These are phyloP conservation scores for Lodderomyces orthopsilosis DNA, from an alignment of 1,139 yeast species.

Conservation along the genomic window DNA sequence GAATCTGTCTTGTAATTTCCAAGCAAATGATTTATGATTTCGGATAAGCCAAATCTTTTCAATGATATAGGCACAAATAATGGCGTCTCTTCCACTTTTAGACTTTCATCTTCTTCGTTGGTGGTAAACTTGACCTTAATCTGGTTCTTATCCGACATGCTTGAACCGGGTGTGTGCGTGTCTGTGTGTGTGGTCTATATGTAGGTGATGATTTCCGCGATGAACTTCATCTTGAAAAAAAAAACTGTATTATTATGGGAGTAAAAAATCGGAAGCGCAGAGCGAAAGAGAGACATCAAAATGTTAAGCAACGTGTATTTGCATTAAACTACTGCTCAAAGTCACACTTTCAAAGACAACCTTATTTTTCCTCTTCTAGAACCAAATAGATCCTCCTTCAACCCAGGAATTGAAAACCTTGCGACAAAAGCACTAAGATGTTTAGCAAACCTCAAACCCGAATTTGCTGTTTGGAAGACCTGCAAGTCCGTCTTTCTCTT, in stretches of 20 bases:
- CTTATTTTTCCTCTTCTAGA: constrained; percentile 1
- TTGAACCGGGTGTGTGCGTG: no score
- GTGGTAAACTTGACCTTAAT: constrained; percentile 83
- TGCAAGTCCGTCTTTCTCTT: constrained; percentile 13
- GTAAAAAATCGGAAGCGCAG: neutral
- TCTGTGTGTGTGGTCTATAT: neutral
- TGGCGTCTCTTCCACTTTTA: constrained; percentile 79
- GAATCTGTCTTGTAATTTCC: constrained; percentile 18
- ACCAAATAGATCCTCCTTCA: constrained; percentile 8
- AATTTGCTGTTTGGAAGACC: constrained; percentile 19
- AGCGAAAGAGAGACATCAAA: neutral
- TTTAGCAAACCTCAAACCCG: constrained; percentile 25
- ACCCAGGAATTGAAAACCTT: constrained; percentile 22
- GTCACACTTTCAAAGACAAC: constrained; percentile 1
- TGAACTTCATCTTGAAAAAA: neutral
- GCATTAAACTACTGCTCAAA: neutral
- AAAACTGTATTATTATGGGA: neutral
- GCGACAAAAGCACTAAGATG: constrained; percentile 24
- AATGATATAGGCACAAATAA: constrained; percentile 82
- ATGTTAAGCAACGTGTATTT: neutral
- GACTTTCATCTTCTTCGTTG: constrained; percentile 71
- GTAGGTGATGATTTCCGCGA: neutral
- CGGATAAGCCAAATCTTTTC: constrained; percentile 89
- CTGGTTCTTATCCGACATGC: constrained; percentile 32
- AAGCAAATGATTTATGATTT: constrained; percentile 87